These are phyloP conservation scores for Prunus mume DNA, from an alignment of 306 rosid genomes.

Conservation along the genomic window DNA sequence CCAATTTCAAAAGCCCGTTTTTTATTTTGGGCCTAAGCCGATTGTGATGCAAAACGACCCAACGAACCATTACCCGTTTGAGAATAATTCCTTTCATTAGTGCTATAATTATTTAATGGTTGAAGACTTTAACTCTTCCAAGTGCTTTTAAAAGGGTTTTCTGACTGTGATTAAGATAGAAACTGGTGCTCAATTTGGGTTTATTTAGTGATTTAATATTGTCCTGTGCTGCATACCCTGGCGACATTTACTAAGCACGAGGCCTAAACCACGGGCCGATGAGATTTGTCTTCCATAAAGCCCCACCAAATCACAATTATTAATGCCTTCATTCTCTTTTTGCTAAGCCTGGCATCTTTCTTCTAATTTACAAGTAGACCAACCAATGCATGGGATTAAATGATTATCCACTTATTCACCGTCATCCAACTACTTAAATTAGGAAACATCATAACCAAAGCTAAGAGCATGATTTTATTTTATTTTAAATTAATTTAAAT, in stretches of 20 bases:
- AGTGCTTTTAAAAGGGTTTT: neutral
- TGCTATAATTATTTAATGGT: neutral
- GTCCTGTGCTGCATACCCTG: neutral
- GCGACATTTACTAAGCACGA: conserved; percentile 13
- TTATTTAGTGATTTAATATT: neutral
- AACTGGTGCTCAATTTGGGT: neutral
- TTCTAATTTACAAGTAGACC: neutral
- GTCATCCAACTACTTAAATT: neutral
- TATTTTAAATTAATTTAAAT: too few species aligned
- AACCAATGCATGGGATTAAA: conserved; percentile 12
- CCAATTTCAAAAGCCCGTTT: conserved; percentile 11
- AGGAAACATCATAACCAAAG: neutral
- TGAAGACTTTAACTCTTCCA: neutral
- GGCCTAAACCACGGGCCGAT: conserved; percentile 14
- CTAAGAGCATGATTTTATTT: neutral
- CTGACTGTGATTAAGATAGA: neutral
- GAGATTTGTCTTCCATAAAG: conserved; percentile 14
- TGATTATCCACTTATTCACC: neutral
- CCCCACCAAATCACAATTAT: conserved; percentile 3
- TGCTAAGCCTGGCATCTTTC: neutral
- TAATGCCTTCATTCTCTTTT: neutral
- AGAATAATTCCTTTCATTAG: neutral
- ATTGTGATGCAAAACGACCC: neutral
- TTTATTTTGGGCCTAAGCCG: too few species aligned
- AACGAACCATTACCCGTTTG: neutral